These are phyloP conservation scores for Pythium guiyangense DNA, from an alignment of 352 stramenopile genomes.

Conservation along the genomic window DNA sequence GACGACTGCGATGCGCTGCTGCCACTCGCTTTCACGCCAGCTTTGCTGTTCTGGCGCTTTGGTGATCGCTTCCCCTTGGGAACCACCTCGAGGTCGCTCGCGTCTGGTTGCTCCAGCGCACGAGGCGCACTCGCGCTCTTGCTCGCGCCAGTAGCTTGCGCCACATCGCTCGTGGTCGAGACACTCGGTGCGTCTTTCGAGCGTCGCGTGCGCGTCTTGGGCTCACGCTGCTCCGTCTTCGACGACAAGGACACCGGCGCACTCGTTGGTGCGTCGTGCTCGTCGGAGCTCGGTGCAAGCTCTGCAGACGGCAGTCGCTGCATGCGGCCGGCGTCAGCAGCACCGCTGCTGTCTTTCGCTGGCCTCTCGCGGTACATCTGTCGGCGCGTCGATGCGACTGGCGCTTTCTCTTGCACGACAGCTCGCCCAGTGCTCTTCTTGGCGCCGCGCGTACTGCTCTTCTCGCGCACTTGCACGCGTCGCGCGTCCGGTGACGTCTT, in stretches of 20 bases:
- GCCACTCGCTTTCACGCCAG: neutral
- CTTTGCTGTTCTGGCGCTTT: slow-evolving; percentile 9
- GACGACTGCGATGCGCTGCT: neutral
- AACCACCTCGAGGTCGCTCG: slow-evolving; percentile 11
- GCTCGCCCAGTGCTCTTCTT: slow-evolving; percentile 16
- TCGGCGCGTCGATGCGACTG: slow-evolving; percentile 18
- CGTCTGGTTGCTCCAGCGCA: slow-evolving; percentile 4
- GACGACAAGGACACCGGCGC: too few relatives aligned
- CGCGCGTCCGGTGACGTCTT: slow-evolving; percentile 14
- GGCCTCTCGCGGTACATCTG: slow-evolving; percentile 68
- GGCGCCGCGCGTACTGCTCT: slow-evolving; percentile 13
- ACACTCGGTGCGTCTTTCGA: slow-evolving; percentile 2
- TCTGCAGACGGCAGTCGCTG: slow-evolving; percentile 2
- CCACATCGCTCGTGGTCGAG: neutral
- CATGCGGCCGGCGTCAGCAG: neutral
- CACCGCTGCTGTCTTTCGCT: slow-evolving; percentile 12
- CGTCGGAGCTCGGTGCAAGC: slow-evolving; percentile 5
- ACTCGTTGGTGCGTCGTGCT: neutral
- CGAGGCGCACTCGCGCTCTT: neutral
- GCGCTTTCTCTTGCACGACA: slow-evolving; percentile 11
- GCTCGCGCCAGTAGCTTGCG: neutral
- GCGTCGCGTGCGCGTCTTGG: slow-evolving; percentile 4
- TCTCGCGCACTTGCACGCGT: slow-evolving; percentile 17
- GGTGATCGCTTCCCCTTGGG: slow-evolving; percentile 12
- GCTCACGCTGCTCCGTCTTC: neutral